Percentiles rank a stretch among this genome's conserved stretches.
These are phyloP conservation scores for Blastobotrys petasosporus DNA, from an alignment of 1,139 yeast species.

Conservation along the genomic window DNA sequence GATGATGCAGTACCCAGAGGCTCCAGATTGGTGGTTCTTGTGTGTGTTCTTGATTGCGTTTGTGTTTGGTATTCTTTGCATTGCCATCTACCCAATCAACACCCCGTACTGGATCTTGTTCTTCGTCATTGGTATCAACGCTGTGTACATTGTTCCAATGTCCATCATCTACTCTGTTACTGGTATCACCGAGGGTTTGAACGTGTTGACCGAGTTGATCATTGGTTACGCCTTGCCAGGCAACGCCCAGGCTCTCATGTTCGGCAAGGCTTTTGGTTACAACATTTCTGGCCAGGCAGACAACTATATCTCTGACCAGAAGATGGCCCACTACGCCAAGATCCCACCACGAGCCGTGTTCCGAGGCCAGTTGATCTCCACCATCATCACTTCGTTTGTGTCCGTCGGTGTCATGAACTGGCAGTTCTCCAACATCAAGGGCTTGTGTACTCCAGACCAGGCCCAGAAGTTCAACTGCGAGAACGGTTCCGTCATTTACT, in stretches of 20 bases:
- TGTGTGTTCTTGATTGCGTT: conserved; percentile 41
- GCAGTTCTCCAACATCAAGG: conserved; percentile 44
- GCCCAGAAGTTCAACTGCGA: conserved; percentile 31
- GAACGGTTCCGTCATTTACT: conserved; percentile 40
- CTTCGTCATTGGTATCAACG: conserved; percentile 51
- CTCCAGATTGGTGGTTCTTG: conserved; percentile 54
- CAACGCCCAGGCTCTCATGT: conserved; percentile 54
- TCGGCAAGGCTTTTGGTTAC: conserved; percentile 51
- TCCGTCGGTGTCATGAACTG: conserved; percentile 50
- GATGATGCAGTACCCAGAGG: conserved; percentile 19
- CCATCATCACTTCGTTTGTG: conserved; percentile 34
- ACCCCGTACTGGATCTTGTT: conserved; percentile 53
- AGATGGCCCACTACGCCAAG: conserved; percentile 54
- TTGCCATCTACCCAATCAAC: conserved; percentile 41
- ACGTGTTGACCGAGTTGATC: conserved; percentile 49
- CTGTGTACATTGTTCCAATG: conserved; percentile 50
- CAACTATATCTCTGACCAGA: conserved; percentile 48
- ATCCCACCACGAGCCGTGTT: conserved; percentile 57
- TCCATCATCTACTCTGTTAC: conserved; percentile 45
- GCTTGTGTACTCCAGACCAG: conserved; percentile 43
- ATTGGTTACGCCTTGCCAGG: conserved; percentile 62
- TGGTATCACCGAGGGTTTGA: conserved; percentile 47
- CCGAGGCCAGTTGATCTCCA: conserved; percentile 49
- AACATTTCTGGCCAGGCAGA: conserved; percentile 61
- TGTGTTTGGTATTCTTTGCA: conserved; percentile 42